Base-by-base conservation (phyloP, 306 rosid genomes). In the Prunus mongolica region DNA sequence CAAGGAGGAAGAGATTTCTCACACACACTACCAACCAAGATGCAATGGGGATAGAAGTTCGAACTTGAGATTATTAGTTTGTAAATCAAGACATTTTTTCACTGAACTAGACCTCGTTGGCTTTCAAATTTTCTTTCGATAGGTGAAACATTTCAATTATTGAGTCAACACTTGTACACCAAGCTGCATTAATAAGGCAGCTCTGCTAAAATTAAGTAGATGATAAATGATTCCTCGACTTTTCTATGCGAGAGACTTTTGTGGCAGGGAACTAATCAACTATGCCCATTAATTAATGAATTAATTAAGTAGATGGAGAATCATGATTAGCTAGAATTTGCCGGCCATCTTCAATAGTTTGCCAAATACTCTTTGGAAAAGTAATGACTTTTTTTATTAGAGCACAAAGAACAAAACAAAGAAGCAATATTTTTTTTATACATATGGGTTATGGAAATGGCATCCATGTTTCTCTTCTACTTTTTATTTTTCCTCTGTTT, bases 401-500 rank as follows among this genome's bases (percentile, higher is more conserved):
- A 34, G 6, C 8, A 0, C 41, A 34, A 5, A 34, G 65, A 12
- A 10, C 34, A 20, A 45, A 55, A 32, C 6, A n/a, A 67, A 25
- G n/a, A 9, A 67, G 22, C 22, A 47, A 24, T 51, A 25, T 68
- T 24, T 49, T 34, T 34, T 34, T 34, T 34, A 34, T 34, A 34
- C 8, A 34, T 34, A 34, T 34, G 41, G 41, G 41, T 34, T 12
- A 41, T 41, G 41, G 41, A 50, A 44, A 58, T 73, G 68, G 77
- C 77, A 41, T 38, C 77, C 77, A 58, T 73, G 77, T 73, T 60
- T 4, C 44, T 73, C 56, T 16, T 60, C 5, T 45, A 73, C 19
- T 72, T 72, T 72, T 15, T 57, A 3, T 30, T 55, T n/a, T 56
- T 56, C 1, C 20, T 8, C 12, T 20, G 28, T 14, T n/a, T 8